phyloP scores from a whole-genome alignment of 495 filamentous ascomycete species.

The Penicillium nucicola region DNA sequence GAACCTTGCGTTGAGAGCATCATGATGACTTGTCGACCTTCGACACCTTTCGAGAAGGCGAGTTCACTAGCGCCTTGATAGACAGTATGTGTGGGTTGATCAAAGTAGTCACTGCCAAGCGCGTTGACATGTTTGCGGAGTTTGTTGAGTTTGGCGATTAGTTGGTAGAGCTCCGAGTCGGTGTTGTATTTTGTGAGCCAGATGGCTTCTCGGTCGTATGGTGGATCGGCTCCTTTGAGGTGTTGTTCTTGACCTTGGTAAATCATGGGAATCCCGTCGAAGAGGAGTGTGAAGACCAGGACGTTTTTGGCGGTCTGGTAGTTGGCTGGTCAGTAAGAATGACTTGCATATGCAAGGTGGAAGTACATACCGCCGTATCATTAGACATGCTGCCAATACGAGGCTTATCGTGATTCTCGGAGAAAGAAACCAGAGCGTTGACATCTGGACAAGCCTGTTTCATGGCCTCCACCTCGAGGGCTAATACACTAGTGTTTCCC shows the following conservation, averaged over 20 bases:
- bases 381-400: constrained; percentile 53
- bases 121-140: constrained; percentile 55
- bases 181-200: constrained; percentile 68
- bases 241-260: constrained; percentile 75
- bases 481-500: constrained; percentile 52
- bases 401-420: constrained; percentile 73
- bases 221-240: constrained; percentile 55
- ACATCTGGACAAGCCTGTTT: constrained; percentile 53
- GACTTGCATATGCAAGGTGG: background rate
- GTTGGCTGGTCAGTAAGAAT: background rate
- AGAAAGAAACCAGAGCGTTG: constrained; percentile 63
- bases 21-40: constrained; percentile 53
- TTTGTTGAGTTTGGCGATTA: constrained; percentile 55
- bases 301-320: constrained; percentile 51
- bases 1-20: constrained; percentile 57
- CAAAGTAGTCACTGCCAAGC: constrained; percentile 46
- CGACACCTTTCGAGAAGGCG: constrained; percentile 60
- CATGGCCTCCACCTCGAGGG: constrained; percentile 47
- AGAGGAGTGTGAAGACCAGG: constrained; percentile 68
- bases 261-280: constrained; percentile 61
- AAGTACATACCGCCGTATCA: constrained; percentile 37
- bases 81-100: constrained; percentile 46
- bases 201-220: constrained; percentile 69
- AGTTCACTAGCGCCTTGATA: constrained; percentile 55
- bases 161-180: constrained; percentile 55